Base-by-base conservation (phyloP, 257 asterid species). In the Ilex asprella region DNA sequence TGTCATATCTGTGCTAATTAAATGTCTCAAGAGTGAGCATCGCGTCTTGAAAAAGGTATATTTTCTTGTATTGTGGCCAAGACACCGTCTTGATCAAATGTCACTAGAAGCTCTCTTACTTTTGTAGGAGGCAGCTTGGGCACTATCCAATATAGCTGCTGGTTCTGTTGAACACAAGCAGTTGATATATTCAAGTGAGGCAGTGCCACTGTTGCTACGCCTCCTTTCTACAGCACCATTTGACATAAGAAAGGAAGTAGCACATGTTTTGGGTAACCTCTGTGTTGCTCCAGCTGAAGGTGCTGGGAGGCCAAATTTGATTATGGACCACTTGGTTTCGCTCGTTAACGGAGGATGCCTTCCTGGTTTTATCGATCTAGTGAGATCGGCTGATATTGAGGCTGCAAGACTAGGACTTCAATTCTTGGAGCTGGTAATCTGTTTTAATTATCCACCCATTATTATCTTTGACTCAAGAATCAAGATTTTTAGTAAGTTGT, bases 401-500 rank as follows among this genome's bases (percentile, higher is more conserved):
- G 99, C 97, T 65, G 95, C 97, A 52, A 81, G 83, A 69, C 70
- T 93, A 35, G 99, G 97, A 65, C 92, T 93, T 69, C 99, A 89
- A 54, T 89, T 93, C 91, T 29, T 87, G 62, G 99, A 93, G 71
- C 79, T 93, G 97, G 99, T 92, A 76, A 83, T 87, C 61, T 29
- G 49, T 68, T 8, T 50, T 53, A 53, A 53, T 57, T 16, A 9
- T 53, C 58, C 21, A 46, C 41, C 55, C 35, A 31, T 30, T 0
- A 3, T 2, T 14, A 56, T 31, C 29, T 46, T 14, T 60, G 63
- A 12, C 8, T 46, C 27, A 21, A 31, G 63, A 12, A 3, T 46
- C 27, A 21, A 31, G 52, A n/a, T 54, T 5, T 35, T 35, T 35
- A 8, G 41, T 1, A 35, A 8, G 41, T 35, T 35, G 41, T 3